These are phyloP conservation scores for Seiridium cupressi DNA, from an alignment of 2,329 filamentous ascomycete genomes.

Conservation along the genomic window DNA sequence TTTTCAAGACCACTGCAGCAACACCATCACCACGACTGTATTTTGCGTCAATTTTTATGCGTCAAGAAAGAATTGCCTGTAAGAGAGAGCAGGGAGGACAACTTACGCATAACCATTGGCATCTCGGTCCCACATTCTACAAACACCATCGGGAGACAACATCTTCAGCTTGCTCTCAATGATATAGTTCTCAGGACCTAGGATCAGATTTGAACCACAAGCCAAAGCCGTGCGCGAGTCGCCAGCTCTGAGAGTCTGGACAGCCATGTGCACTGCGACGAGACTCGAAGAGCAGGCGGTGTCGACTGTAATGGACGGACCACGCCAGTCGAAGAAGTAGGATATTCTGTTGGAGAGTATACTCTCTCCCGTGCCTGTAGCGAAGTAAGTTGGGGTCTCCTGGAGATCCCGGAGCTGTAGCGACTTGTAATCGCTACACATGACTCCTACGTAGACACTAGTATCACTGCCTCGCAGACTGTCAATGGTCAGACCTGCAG, in stretches of 20 bases:
- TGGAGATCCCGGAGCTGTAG: not conserved
- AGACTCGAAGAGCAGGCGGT: conserved; percentile 7
- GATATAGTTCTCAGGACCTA: not conserved
- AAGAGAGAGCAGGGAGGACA: no score
- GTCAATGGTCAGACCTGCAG: conserved; percentile 10
- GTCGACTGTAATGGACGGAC: conserved; percentile 7
- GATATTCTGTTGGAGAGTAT: conserved; percentile 4
- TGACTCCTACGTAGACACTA: conserved; percentile 21
- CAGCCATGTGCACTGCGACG: conserved; percentile 1
- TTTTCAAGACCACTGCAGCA: conserved; percentile 37
- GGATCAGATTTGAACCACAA: not conserved
- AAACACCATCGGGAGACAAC: conserved; percentile 21
- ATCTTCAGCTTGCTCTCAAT: conserved; percentile 7
- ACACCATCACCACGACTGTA: conserved; percentile 37
- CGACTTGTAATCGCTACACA: conserved; percentile 16
- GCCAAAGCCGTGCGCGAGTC: conserved; percentile 3
- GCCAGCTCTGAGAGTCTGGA: not conserved
- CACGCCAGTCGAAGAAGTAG: conserved; percentile 10
- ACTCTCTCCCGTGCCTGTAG: not conserved
- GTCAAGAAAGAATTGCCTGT: no score
- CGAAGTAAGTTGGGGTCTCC: not conserved
- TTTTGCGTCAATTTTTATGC: no score
- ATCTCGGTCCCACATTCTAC: conserved; percentile 31
- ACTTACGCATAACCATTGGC: conserved; percentile 29
- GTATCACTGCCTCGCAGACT: conserved; percentile 11